Conservation (phyloP, 495 filamentous ascomycete genomes). For the Xylaria venustula region DNA sequence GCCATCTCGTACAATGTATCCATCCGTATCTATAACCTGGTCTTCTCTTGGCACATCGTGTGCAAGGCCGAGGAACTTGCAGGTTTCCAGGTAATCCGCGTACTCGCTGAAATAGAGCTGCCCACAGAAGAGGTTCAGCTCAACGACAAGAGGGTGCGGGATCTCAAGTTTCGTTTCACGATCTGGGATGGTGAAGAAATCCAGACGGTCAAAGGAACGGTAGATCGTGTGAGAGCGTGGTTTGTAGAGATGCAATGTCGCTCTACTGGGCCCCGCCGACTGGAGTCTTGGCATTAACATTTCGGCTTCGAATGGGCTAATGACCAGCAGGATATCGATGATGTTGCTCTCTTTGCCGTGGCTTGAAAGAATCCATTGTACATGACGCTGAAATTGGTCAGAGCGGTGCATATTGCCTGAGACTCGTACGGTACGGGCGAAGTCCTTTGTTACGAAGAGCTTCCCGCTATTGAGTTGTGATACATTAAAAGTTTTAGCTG, state of each 20-base stretch:
- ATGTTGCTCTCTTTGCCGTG: constrained; percentile 5
- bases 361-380: constrained; percentile 58
- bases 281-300: constrained; percentile 43
- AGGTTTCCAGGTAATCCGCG: constrained; percentile 52
- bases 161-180: constrained; percentile 10
- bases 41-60: constrained; percentile 27
- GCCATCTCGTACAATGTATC: constrained; percentile 37
- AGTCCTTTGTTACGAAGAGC: constrained; percentile 54
- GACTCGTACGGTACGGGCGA: constrained; percentile 44
- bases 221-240: constrained; percentile 49
- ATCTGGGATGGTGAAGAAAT: constrained; percentile 38
- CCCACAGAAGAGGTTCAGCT: constrained; percentile 67
- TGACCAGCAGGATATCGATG: constrained; percentile 44
- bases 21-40: constrained; percentile 39
- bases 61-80: constrained; percentile 51
- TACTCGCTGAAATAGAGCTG: constrained; percentile 60
- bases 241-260: constrained; percentile 57
- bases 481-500: constrained; percentile 29
- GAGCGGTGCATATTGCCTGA: constrained; percentile 11
- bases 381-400: constrained; percentile 56
- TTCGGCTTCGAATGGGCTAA: constrained; percentile 65
- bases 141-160: constrained; percentile 29
- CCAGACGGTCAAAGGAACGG: constrained; percentile 48
- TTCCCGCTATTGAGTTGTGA: constrained; percentile 34
- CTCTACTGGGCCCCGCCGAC: constrained; percentile 19